A percentile compares a stretch with the other conserved stretches of the same genome.
Evolutionary conservation across 805 yeast species (phyloP).

Genomic region (Metschnikowia arizonensis): DNA sequence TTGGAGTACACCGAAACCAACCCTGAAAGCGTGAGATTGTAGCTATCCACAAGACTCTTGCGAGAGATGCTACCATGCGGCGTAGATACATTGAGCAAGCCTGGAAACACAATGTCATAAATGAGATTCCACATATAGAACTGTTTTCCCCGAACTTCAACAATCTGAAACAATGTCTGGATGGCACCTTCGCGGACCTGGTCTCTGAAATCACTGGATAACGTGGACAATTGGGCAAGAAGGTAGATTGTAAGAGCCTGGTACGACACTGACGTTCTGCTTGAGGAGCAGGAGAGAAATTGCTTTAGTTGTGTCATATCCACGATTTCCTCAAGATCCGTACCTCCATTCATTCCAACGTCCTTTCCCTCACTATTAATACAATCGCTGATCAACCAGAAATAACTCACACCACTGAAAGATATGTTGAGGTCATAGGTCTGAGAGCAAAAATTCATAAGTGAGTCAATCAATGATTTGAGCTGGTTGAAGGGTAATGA

Average conservation of each 20-base stretch:
- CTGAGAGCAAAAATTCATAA: constrained; percentile 70
- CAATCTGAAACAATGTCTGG: constrained; percentile 79
- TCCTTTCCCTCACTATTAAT: constrained; percentile 21
- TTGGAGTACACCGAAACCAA: constrained; percentile 55
- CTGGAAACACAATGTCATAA: constrained; percentile 56
- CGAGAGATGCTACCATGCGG: constrained; percentile 21
- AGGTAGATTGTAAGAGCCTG: constrained; percentile 57
- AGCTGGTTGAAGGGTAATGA: constrained; percentile 65
- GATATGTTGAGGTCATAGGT: constrained; percentile 75
- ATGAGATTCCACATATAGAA: constrained; percentile 64
- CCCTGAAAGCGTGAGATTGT: constrained; percentile 60
- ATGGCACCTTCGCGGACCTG: constrained; percentile 89
- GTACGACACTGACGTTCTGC: constrained; percentile 10
- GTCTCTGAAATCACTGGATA: constrained; percentile 61
- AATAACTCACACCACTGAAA: constrained; percentile 85
- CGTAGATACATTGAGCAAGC: constrained; percentile 34
- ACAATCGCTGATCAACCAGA: constrained; percentile 87
- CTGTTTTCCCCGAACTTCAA: constrained; percentile 30
- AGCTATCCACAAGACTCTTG: constrained; percentile 58
- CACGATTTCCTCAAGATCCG: not conserved
- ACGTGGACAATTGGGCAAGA: constrained; percentile 50
- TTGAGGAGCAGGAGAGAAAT: constrained; percentile 3
- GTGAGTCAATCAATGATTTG: constrained; percentile 62
- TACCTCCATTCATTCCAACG: not conserved
- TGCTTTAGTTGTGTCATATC: constrained; percentile 8